Percentiles rank a stretch among this genome's conserved stretches.
phyloP scores from a whole-genome alignment of 176 grass and related monocot species.

The Triticum urartu region DNA sequence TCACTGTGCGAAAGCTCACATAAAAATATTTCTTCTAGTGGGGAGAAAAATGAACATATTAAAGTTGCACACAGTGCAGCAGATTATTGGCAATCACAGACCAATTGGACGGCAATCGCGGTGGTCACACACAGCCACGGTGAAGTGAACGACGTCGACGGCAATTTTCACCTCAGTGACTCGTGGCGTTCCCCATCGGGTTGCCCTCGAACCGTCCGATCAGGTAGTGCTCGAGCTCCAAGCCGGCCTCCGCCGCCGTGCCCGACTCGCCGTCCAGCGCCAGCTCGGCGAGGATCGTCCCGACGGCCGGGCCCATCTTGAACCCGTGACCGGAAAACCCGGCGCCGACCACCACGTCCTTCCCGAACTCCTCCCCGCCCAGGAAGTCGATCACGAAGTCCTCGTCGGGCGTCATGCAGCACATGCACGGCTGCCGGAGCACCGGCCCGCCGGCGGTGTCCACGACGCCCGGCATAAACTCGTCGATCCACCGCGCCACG shows the following conservation, averaged over 20 bases:
- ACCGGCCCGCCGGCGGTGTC: conserved; percentile 54
- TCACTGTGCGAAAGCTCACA: too few relatives aligned
- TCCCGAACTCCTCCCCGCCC: conserved; percentile 66
- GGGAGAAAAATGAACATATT: too few relatives aligned
- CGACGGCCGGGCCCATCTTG: conserved; percentile 69
- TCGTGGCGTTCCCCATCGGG: conserved; percentile 43
- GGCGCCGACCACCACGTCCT: conserved; percentile 71
- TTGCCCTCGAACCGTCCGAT: conserved; percentile 51
- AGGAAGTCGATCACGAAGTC: conserved; percentile 86
- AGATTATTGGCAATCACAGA: neutral
- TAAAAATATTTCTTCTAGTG: too few relatives aligned
- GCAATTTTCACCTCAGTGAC: neutral
- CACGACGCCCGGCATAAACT: conserved; percentile 44
- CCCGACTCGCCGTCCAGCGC: conserved; percentile 51
- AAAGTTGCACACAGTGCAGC: neutral
- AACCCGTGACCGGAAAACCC: conserved; percentile 94
- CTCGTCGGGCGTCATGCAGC: conserved; percentile 79
- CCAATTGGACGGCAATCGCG: neutral
- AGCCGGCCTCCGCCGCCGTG: conserved; percentile 33
- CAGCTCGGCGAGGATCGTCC: conserved; percentile 73
- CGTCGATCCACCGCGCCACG: conserved; percentile 55
- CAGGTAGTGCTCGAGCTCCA: conserved; percentile 40
- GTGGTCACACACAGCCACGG: neutral
- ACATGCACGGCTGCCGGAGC: conserved; percentile 76
- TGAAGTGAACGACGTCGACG: neutral